These are phyloP conservation scores for Cladosporium austrohemisphaericum DNA, from an alignment of 2,329 filamentous ascomycete species.

Conservation along the genomic window DNA sequence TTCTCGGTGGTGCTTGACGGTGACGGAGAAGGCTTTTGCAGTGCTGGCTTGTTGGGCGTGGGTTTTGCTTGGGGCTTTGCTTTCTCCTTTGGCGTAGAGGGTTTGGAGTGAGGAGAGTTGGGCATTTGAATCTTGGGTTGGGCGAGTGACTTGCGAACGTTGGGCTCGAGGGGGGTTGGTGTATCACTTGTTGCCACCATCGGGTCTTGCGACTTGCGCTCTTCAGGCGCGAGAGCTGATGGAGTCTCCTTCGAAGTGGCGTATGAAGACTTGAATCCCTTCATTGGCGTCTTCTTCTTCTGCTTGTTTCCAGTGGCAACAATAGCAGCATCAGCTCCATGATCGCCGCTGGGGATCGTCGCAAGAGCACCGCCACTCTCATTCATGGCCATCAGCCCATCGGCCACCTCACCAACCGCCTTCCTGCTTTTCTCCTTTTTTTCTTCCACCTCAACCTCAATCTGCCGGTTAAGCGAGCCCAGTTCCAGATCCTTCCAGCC, in stretches of 20 bases:
- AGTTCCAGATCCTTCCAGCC: conserved; percentile 18
- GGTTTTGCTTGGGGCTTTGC: background rate
- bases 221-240: background rate
- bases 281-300: conserved; percentile 4
- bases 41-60: background rate
- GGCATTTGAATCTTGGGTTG: background rate
- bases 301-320: background rate
- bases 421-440: background rate
- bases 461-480: conserved; percentile 16
- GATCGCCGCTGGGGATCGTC: background rate
- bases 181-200: too few species aligned
- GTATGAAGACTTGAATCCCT: background rate
- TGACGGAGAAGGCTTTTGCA: background rate
- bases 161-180: background rate
- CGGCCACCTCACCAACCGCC: background rate
- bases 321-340: background rate
- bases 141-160: background rate
- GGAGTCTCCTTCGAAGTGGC: background rate
- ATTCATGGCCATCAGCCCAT: background rate
- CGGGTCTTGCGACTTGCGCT: too few species aligned
- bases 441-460: conserved; percentile 7
- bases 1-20: background rate
- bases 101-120: too few species aligned
- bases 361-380: background rate
- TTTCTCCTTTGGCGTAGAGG: background rate